Base-by-base conservation (phyloP, 1,284 basidiomycete genomes). In the Sutorius eximius region DNA sequence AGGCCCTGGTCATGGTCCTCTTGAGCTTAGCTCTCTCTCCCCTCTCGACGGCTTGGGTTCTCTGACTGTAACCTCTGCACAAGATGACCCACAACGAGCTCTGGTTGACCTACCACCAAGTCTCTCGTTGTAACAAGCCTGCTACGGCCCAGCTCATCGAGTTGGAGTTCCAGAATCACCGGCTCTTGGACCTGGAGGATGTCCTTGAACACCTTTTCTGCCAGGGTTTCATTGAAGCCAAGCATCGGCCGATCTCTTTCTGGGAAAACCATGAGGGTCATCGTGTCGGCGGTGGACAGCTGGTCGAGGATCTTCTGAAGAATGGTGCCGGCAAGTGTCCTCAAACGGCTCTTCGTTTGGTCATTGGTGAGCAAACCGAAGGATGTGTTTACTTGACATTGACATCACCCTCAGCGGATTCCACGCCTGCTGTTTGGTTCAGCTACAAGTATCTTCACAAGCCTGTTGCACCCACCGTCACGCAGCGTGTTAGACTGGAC, bases 181-280 rank as follows among this genome's bases (percentile, higher is more conserved):
- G 69, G 52, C 65, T 79, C 20, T 44, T 59, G 43, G 77, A 77
- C 64, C 61, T 80, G 54, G 77, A 79, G 60, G 77, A 78, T 55
- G 73, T 79, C 6, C 72, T 79, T 33, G 77, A 79, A n/a, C 72
- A 77, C 62, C 69, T 79, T 51, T 79, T 78, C 66, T 59, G 66
- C 47, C 74, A 77, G 51, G 78, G 77, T 38, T 79, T 73, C 57
- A 69, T 80, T 20, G 76, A 79, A 43, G 64, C 76, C 20, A 74
- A 73, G 62, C 66, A 72, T 52, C 68, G 75, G 36, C 67, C 78
- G 2, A 56, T 72, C 10, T 68, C 73, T 3, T 78, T 75, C 69
- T 80, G 76, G 75, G 77, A 77, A 64, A 71, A 67, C 37, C 66
- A 67, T 38, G 69, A 74, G 41, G 75, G 73, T 5, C 61, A 62